Evolutionary conservation across 345 rosid species (phyloP).

Genomic region (Citrus reticulata): DNA sequence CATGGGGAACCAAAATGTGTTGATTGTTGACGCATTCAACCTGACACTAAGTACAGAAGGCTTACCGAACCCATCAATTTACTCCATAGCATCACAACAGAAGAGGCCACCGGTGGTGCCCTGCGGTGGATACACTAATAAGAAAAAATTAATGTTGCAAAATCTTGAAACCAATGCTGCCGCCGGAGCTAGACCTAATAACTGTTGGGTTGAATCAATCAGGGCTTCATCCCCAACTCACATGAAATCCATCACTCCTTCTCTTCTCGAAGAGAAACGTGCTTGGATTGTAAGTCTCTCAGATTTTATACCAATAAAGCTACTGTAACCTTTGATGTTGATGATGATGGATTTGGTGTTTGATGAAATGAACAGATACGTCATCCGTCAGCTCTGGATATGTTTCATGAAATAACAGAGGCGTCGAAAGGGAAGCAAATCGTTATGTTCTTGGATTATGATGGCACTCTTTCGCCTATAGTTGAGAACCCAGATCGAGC

Average conservation of each 20-base stretch:
- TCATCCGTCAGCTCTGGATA: slow-evolving; percentile 82
- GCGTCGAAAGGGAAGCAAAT: slow-evolving; percentile 79
- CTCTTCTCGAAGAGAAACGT: slow-evolving; percentile 33
- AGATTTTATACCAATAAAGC: too few species aligned
- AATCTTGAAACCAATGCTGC: slow-evolving; percentile 53
- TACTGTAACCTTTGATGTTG: too few species aligned
- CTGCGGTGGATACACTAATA: slow-evolving; percentile 40
- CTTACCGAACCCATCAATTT: slow-evolving; percentile 33
- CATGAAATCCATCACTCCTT: slow-evolving; percentile 37
- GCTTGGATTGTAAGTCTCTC: slow-evolving; percentile 55
- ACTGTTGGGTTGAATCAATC: slow-evolving; percentile 86
- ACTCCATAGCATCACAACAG: slow-evolving; percentile 28
- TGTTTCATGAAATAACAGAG: slow-evolving; percentile 61
- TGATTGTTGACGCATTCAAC: slow-evolving; percentile 44
- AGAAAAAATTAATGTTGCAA: slow-evolving; percentile 38
- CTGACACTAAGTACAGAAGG: slow-evolving; percentile 28
- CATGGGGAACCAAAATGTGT: slow-evolving; percentile 54
- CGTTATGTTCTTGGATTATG: slow-evolving; percentile 91
- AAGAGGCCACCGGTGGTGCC: slow-evolving; percentile 52
- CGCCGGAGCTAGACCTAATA: slow-evolving; percentile 43
- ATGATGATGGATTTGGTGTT: not conserved
- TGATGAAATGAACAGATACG: slow-evolving; percentile 33
- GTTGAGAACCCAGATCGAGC: slow-evolving; percentile 91
- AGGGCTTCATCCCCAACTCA: slow-evolving; percentile 93
- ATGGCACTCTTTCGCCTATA: slow-evolving; percentile 95